Percentiles rank a stretch among this genome's conserved stretches.
phyloP scores from a whole-genome alignment of 129 eudicot species.

The Helichrysum umbraculigerum region DNA sequence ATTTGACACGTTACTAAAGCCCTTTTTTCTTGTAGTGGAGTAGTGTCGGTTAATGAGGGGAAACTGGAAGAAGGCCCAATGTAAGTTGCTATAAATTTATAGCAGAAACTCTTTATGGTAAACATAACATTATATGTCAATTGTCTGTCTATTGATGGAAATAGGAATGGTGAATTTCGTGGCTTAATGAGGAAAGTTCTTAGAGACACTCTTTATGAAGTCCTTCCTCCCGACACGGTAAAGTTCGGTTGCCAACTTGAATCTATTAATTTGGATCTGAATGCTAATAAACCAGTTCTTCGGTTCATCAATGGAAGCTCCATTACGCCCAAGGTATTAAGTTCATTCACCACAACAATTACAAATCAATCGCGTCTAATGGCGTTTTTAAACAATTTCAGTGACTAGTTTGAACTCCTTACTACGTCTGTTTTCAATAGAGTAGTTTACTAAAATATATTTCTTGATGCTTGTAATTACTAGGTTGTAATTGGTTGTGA shows the following conservation, averaged over 20 bases:
- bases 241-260: conserved; percentile 52
- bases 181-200: conserved; percentile 59
- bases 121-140: background rate
- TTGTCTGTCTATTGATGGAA: conserved; percentile 3
- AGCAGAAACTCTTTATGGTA: background rate
- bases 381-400: background rate
- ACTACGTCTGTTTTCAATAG: background rate
- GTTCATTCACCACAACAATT: conserved; percentile 3
- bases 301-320: conserved; percentile 49
- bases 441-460: background rate
- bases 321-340: conserved; percentile 54
- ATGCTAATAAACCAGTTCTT: conserved; percentile 40
- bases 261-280: conserved; percentile 39
- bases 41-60: conserved; percentile 33
- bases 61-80: conserved; percentile 17
- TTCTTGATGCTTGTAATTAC: conserved; percentile 11
- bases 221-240: conserved; percentile 53
- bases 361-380: background rate
- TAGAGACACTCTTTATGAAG: conserved; percentile 50
- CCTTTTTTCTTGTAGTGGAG: too few species aligned
- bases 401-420: background rate
- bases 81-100: conserved; percentile 31
- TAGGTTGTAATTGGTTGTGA: conserved; percentile 71
- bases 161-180: conserved; percentile 48
- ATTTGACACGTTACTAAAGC: too few species aligned